Evolutionary conservation across 345 rosid genomes (phyloP).

Genomic region (Combretum micranthum): DNA sequence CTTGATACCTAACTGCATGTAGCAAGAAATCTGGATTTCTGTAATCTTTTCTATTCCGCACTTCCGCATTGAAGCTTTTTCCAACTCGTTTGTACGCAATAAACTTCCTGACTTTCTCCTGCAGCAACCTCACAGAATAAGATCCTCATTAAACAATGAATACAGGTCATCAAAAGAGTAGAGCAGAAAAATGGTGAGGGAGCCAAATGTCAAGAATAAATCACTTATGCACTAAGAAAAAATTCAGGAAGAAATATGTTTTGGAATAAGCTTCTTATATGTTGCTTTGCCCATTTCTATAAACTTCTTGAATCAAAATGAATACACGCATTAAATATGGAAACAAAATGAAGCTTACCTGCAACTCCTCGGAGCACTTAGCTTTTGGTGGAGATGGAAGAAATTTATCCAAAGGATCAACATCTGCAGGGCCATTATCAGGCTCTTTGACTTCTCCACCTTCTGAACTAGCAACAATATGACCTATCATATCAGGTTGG

Average conservation of each 20-base stretch:
- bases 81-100: slow-evolving; percentile 70
- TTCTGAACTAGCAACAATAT: slow-evolving; percentile 28
- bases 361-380: slow-evolving; percentile 75
- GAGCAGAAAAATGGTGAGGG: not conserved
- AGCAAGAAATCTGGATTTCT: slow-evolving; percentile 89
- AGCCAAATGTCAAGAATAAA: too few species aligned
- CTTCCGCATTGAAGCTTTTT: slow-evolving; percentile 92
- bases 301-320: too few species aligned
- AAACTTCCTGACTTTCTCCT: slow-evolving; percentile 82
- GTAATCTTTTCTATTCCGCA: slow-evolving; percentile 88
- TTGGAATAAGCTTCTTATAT: too few species aligned
- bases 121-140: slow-evolving; percentile 18
- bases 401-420: slow-evolving; percentile 63
- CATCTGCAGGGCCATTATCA: slow-evolving; percentile 25
- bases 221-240: too few species aligned
- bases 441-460: slow-evolving; percentile 29
- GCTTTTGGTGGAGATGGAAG: slow-evolving; percentile 55
- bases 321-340: not conserved
- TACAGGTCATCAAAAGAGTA: not conserved
- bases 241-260: too few species aligned
- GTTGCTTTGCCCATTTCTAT: too few species aligned
- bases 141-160: not conserved
- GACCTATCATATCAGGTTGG: slow-evolving; percentile 24
- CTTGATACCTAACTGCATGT: slow-evolving; percentile 92
- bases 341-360: slow-evolving; percentile 40